Evolutionary conservation across 2,329 filamentous ascomycete species (phyloP).

Genomic region (Paecilomyces formosus): DNA sequence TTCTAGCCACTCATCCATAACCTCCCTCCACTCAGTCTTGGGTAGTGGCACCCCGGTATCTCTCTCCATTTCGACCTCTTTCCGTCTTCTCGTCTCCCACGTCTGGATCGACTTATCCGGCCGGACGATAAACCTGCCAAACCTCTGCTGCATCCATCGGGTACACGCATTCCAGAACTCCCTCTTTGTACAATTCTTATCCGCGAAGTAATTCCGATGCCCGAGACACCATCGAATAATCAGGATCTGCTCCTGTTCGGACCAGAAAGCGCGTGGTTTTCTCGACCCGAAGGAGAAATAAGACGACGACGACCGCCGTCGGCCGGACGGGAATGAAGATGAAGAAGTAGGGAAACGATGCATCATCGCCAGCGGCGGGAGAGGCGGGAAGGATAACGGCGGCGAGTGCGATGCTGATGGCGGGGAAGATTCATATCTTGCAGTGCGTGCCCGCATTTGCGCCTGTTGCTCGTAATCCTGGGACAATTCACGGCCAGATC

Average conservation of each 20-base stretch:
- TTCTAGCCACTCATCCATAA: background rate
- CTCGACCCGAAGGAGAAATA: background rate
- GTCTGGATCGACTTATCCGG: background rate
- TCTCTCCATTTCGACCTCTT: background rate
- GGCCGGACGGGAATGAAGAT: background rate
- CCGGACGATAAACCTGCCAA: background rate
- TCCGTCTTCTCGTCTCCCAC: background rate
- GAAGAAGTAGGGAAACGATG: background rate
- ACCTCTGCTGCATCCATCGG: background rate
- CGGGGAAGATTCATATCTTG: background rate
- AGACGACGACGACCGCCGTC: background rate
- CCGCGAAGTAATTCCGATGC: background rate
- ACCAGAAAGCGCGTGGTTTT: background rate
- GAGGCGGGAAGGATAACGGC: background rate
- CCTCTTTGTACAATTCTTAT: background rate
- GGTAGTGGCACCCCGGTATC: background rate
- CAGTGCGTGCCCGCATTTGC: background rate
- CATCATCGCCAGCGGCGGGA: background rate
- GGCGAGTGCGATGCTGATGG: background rate
- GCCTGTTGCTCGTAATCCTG: background rate
- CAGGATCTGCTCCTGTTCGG: background rate
- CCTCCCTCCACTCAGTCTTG: background rate
- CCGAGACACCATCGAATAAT: background rate
- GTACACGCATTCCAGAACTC: background rate
- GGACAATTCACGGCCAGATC: background rate